phyloP scores from a whole-genome alignment of 495 filamentous ascomycete species.

The Neurospora intermedia region DNA sequence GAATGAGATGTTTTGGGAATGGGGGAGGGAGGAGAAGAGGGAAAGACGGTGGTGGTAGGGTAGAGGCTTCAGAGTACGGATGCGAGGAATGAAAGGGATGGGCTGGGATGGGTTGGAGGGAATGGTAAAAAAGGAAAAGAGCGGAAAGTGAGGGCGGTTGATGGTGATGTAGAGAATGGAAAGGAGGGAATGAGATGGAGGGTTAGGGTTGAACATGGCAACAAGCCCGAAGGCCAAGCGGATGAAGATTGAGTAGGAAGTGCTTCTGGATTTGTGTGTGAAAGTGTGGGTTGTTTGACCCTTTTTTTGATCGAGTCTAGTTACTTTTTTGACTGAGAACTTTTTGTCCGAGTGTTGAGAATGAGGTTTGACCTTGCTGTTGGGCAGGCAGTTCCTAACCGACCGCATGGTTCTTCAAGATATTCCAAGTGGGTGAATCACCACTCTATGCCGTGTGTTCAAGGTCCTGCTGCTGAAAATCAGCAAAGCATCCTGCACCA shows the following conservation, averaged over 20 bases:
- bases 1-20: not conserved
- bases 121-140: not conserved
- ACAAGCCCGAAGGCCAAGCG: not conserved
- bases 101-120: no score
- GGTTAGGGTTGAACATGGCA: not conserved
- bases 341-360: no score
- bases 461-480: not conserved
- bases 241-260: not conserved
- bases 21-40: not conserved
- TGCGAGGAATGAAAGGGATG: not conserved
- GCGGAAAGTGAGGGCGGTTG: not conserved
- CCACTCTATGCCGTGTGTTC: not conserved
- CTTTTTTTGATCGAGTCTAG: no score
- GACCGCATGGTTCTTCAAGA: not conserved
- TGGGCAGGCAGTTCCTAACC: not conserved
- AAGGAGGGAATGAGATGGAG: not conserved
- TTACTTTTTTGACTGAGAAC: no score
- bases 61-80: no score
- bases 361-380: not conserved
- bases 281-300: not conserved
- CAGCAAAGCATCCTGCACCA: not conserved
- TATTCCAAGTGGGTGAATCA: not conserved
- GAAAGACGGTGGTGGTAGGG: not conserved
- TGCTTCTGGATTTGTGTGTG: not conserved
- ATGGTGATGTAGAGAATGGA: not conserved